These are phyloP conservation scores for Coffea humblotiana DNA, from an alignment of 305 asterid species.

Conservation along the genomic window DNA sequence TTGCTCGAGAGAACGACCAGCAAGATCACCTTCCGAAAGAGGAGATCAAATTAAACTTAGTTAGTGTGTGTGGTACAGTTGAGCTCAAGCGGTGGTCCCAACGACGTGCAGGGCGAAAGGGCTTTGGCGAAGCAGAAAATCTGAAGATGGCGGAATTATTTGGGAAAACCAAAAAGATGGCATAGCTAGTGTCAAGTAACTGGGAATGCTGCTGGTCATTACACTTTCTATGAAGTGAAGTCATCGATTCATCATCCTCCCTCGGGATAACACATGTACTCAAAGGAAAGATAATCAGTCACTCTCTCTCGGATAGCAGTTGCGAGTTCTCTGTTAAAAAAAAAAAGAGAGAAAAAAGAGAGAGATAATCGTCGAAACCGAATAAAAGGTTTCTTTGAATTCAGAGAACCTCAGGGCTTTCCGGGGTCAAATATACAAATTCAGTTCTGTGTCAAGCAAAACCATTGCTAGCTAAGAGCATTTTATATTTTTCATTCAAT, in stretches of 20 bases:
- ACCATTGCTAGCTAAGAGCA: neutral
- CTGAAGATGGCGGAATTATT: neutral
- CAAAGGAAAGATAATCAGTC: too few species aligned
- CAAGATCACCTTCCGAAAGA: too few species aligned
- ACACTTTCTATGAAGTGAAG: conserved; percentile 1
- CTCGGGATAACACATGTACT: neutral
- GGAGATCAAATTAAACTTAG: too few species aligned
- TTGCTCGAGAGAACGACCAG: too few species aligned
- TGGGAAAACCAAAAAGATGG: neutral
- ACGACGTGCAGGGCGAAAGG: neutral
- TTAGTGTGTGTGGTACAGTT: neutral
- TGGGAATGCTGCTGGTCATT: neutral
- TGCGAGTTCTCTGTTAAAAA: too few species aligned
- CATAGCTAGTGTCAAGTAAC: neutral
- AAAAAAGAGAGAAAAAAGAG: too few species aligned
- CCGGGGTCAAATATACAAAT: neutral
- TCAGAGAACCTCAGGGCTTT: neutral
- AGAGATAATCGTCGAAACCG: neutral
- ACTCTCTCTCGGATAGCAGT: too few species aligned
- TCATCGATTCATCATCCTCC: neutral
- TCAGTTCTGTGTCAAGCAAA: neutral
- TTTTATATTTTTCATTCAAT: neutral
- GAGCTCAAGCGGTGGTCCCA: conserved; percentile 4
- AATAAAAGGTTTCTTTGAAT: neutral
- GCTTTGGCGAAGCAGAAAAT: neutral